A percentile compares a stretch with the other conserved stretches of the same genome.
These are phyloP conservation scores for Fistulifera solaris DNA, from an alignment of 108 stramenopile species.

Conservation along the genomic window DNA sequence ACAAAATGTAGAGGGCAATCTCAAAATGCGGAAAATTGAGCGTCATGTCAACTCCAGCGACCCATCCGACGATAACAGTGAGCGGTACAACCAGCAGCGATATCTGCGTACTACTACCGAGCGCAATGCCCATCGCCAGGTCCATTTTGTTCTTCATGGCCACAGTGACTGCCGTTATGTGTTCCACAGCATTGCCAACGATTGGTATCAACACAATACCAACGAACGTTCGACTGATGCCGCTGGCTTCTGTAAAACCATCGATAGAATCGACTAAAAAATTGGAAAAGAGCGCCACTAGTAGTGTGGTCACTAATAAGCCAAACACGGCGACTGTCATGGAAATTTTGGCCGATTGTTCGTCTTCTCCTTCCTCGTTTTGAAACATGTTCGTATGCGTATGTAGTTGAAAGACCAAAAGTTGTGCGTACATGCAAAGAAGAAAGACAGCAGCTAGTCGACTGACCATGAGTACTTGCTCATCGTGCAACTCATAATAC, in stretches of 20 bases:
- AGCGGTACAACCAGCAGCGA: slow-evolving; percentile 87
- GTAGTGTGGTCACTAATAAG: slow-evolving; percentile 49
- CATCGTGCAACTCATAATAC: slow-evolving; percentile 54
- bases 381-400: slow-evolving; percentile 84
- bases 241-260: slow-evolving; percentile 64
- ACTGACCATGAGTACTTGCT: slow-evolving; percentile 61
- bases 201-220: slow-evolving; percentile 87
- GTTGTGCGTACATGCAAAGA: slow-evolving; percentile 83
- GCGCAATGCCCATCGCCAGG: slow-evolving; percentile 84
- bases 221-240: slow-evolving; percentile 80
- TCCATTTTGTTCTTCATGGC: slow-evolving; percentile 94
- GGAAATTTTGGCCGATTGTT: slow-evolving; percentile 40
- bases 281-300: slow-evolving; percentile 80
- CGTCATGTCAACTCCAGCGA: slow-evolving; percentile 74
- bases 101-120: slow-evolving; percentile 83
- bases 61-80: slow-evolving; percentile 80
- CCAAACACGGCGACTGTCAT: slow-evolving; percentile 65
- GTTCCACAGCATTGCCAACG: slow-evolving; percentile 92
- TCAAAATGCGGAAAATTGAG: slow-evolving; percentile 85
- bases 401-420: slow-evolving; percentile 87
- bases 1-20: slow-evolving; percentile 68
- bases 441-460: slow-evolving; percentile 80
- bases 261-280: slow-evolving; percentile 77
- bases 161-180: slow-evolving; percentile 85
- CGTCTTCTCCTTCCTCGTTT: slow-evolving; percentile 39